Evolutionary conservation across 2,329 filamentous ascomycete species (phyloP).

Genomic region (Diaporthe batatas): DNA sequence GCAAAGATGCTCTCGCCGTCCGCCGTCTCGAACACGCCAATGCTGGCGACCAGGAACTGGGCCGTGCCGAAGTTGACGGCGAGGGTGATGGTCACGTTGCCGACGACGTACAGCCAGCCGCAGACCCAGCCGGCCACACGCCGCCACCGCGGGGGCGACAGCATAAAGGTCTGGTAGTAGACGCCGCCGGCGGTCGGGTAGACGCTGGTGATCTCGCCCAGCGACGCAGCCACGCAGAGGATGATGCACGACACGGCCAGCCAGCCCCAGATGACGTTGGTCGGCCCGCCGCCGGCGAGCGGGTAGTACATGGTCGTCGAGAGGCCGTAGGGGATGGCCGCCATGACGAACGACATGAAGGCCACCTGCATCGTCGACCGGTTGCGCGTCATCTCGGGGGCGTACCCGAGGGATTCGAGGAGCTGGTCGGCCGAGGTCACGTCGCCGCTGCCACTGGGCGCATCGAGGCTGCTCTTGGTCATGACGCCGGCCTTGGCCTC

Average conservation of each 20-base stretch:
- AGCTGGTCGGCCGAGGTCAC: constrained; percentile 69
- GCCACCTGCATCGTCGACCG: constrained; percentile 77
- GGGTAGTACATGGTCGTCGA: constrained; percentile 79
- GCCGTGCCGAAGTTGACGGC: constrained; percentile 86
- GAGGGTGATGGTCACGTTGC: constrained; percentile 86
- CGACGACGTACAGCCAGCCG: constrained; percentile 82
- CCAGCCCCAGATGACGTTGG: constrained; percentile 81
- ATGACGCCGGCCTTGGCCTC: constrained; percentile 31
- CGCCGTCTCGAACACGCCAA: constrained; percentile 67
- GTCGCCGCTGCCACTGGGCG: constrained; percentile 46
- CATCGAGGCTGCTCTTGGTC: constrained; percentile 38
- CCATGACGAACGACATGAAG: constrained; percentile 83
- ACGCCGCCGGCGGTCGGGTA: constrained; percentile 84
- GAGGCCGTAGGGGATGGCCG: constrained; percentile 80
- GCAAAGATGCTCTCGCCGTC: constrained; percentile 59
- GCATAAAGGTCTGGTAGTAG: constrained; percentile 85
- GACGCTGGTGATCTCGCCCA: constrained; percentile 81
- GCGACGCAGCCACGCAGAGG: constrained; percentile 76
- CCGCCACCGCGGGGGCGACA: constrained; percentile 72
- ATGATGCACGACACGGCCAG: constrained; percentile 77
- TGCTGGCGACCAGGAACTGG: constrained; percentile 69
- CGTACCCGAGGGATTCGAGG: constrained; percentile 75
- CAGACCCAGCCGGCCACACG: constrained; percentile 77
- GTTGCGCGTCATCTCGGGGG: constrained; percentile 73
- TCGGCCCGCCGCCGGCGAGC: constrained; percentile 74